Base-by-base conservation (phyloP, 1,284 basidiomycete genomes). In the Sporisorium reilianum region DNA sequence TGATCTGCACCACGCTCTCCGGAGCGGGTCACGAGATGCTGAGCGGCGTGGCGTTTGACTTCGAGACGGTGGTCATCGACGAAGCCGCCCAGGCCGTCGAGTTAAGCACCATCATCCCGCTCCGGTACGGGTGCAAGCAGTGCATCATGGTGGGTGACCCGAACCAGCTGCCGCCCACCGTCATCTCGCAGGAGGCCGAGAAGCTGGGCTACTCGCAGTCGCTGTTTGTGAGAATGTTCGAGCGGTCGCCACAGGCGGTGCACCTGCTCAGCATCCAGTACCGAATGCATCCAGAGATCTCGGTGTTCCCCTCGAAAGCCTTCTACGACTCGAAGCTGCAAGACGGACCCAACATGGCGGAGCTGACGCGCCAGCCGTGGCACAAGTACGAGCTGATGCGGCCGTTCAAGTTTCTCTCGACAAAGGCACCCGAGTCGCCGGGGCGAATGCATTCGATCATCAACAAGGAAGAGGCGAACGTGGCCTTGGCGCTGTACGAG, bases 251-350 rank as follows among this genome's bases (percentile, higher is more conserved):
- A 3, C 89, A 92, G 12, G 90, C 91, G 26, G 93, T 97, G 50
- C 93, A 99, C 85, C 88, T 99, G 5, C 87, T 99, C 67, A 95
- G 93, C 77, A 99, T 99, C 50, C 97, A 99, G 86, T 99, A 99
- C 84, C 96, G 97, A 83, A 99, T 99, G 97, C 95, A 99, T 85
- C 96, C 97, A 1, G 90, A 93, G 64, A 99, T 99, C 83, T 96
- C 94, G 74, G 87, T 87, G 52, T 89, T 99, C 30, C 97, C 97
- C 0, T 97, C 95, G 70, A 89, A 88, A 55, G 86, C 95, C 1
- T 99, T 99, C 86, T 99, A 99, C 85, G 87, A 91, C 55, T 90
- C 90, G 5, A 88, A 89, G 50, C 87, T 99, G 20, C 87, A 89
- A 50, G 94, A 99, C 83, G 97, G 97, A 1, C 94, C 94, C 1